Percentiles rank a stretch among this genome's conserved stretches.
phyloP scores from a whole-genome alignment of 2,329 filamentous ascomycete species.

The Fusarium chaquense region DNA sequence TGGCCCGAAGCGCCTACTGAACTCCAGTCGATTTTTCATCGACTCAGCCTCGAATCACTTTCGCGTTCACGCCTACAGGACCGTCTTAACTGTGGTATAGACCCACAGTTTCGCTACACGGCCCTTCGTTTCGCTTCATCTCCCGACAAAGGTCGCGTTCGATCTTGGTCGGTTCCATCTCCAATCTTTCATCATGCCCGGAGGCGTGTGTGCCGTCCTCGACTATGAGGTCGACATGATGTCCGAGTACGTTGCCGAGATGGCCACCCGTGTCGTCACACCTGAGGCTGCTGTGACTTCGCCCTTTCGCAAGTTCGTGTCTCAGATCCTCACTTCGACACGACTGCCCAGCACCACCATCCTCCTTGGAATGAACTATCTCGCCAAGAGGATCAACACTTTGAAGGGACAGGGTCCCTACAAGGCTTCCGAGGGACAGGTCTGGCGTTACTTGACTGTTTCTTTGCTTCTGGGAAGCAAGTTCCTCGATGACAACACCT shows the following conservation, averaged over 20 bases:
- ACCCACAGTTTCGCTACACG: slow-evolving; percentile 28
- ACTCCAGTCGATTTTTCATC: slow-evolving; percentile 32
- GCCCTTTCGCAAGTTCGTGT: slow-evolving; percentile 91
- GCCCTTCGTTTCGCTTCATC: slow-evolving; percentile 34
- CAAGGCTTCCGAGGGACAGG: slow-evolving; percentile 73
- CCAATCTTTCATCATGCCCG: slow-evolving; percentile 68
- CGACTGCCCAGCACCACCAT: slow-evolving; percentile 92
- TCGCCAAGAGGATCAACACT: slow-evolving; percentile 84
- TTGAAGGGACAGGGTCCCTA: slow-evolving; percentile 69
- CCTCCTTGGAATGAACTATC: slow-evolving; percentile 88
- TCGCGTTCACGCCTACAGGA: slow-evolving; percentile 15
- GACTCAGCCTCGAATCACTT: slow-evolving; percentile 22
- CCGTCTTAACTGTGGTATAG: slow-evolving; percentile 36
- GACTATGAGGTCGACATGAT: slow-evolving; percentile 98
- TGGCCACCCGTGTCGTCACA: slow-evolving; percentile 73
- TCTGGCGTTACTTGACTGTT: slow-evolving; percentile 90
- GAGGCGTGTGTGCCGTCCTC: slow-evolving; percentile 91
- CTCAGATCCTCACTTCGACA: slow-evolving; percentile 89
- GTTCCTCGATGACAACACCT: slow-evolving; percentile 96
- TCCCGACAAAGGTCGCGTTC: slow-evolving; percentile 55
- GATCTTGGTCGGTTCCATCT: slow-evolving; percentile 56
- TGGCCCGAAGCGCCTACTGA: slow-evolving; percentile 51
- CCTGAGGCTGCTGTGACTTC: slow-evolving; percentile 68
- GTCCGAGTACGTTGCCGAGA: slow-evolving; percentile 94
- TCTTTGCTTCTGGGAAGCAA: slow-evolving; percentile 91